Conservation (phyloP, 2,329 filamentous ascomycete species). For the Thelonectria discophora region DNA sequence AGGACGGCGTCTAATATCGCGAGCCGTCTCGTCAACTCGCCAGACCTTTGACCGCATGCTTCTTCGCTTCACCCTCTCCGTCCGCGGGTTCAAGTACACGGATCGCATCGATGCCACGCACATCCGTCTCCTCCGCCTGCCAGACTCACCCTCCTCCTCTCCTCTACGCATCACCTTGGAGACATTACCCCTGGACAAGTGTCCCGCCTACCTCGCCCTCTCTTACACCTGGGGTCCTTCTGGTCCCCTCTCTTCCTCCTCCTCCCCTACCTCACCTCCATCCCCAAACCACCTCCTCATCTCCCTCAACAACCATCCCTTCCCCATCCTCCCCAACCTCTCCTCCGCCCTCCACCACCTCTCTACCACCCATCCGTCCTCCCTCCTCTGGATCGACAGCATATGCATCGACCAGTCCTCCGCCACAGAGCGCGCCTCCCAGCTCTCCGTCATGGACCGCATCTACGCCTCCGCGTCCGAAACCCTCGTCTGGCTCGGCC, state of each 20-base stretch:
- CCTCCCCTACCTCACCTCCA: not conserved
- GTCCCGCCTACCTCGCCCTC: conserved; percentile 35
- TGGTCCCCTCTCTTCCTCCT: not conserved
- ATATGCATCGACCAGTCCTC: conserved; percentile 40
- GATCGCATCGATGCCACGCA: conserved; percentile 23
- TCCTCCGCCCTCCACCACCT: conserved; percentile 25
- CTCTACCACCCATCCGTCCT: conserved; percentile 22
- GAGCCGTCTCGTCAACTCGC: conserved; percentile 1
- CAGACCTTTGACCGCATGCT: not conserved
- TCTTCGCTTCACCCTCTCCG: not conserved
- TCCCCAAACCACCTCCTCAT: conserved; percentile 18
- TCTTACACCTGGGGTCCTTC: conserved; percentile 41
- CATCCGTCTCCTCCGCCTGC: conserved; percentile 31
- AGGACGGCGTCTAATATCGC: not conserved
- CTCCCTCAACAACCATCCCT: conserved; percentile 23
- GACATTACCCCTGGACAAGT: conserved; percentile 27
- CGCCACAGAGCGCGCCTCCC: conserved; percentile 27
- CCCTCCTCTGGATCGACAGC: conserved; percentile 37
- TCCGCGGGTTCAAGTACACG: conserved; percentile 21
- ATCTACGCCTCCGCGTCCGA: conserved; percentile 34
- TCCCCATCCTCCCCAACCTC: conserved; percentile 32
- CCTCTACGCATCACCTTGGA: conserved; percentile 26
- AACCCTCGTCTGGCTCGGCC: conserved; percentile 38
- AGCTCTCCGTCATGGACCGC: conserved; percentile 36
- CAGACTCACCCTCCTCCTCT: conserved; percentile 1